phyloP scores from a whole-genome alignment of 768 basidiomycete genomes.

The Sistotremastrum suecicum region DNA sequence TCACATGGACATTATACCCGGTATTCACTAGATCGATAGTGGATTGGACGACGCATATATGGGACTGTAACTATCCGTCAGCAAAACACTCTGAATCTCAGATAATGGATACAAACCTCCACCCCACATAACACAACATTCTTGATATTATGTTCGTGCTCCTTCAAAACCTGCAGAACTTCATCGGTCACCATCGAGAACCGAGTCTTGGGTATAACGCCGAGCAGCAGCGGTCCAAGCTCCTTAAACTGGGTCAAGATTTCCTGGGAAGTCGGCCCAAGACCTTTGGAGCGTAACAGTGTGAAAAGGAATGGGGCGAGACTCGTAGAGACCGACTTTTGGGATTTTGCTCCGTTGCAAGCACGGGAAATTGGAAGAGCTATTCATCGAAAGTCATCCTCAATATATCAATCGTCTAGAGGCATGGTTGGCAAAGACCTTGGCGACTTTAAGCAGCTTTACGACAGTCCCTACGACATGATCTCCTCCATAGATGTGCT shows the following conservation, averaged over 20 bases:
- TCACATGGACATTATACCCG: constrained; percentile 44
- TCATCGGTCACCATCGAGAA: constrained; percentile 81
- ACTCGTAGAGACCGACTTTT: constrained; percentile 33
- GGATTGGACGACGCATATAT: constrained; percentile 83
- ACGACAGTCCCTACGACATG: constrained; percentile 52
- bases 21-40: constrained; percentile 47
- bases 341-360: constrained; percentile 79
- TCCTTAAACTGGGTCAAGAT: constrained; percentile 31
- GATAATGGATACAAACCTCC: constrained; percentile 38
- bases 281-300: constrained; percentile 25
- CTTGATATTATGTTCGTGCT: constrained; percentile 27
- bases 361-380: constrained; percentile 53
- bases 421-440: constrained; percentile 20
- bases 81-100: background rate
- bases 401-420: background rate
- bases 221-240: constrained; percentile 43
- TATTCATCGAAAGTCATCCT: constrained; percentile 13
- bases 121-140: constrained; percentile 76
- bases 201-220: constrained; percentile 57
- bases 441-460: constrained; percentile 67
- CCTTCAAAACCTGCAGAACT: constrained; percentile 35
- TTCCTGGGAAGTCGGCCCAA: constrained; percentile 55
- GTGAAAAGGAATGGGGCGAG: background rate
- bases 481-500: constrained; percentile 56
- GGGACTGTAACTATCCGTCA: constrained; percentile 37